phyloP scores from a whole-genome alignment of 352 stramenopile genomes.

The Globisporangium cylindrosporum region DNA sequence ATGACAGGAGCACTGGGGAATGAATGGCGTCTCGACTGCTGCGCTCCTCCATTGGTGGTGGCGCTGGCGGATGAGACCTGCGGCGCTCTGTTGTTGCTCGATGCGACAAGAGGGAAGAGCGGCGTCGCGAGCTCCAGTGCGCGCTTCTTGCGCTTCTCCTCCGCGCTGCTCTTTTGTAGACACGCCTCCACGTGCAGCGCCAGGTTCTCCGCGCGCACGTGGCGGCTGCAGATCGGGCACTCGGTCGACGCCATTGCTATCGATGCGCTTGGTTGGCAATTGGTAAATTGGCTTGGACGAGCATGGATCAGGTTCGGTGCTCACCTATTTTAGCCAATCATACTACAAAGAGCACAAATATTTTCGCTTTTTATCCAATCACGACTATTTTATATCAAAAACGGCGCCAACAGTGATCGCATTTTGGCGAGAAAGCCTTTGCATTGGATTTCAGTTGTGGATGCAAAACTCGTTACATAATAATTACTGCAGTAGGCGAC shows the following conservation, averaged over 20 bases:
- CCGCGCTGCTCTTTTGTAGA: conserved; percentile 26
- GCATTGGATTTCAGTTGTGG: background rate
- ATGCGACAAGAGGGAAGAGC: conserved; percentile 11
- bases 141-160: conserved; percentile 25
- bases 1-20: background rate
- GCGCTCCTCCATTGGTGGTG: background rate
- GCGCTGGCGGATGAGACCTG: background rate
- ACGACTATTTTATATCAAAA: background rate
- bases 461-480: background rate
- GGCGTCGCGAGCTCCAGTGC: conserved; percentile 13
- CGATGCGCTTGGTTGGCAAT: background rate
- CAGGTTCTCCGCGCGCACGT: conserved; percentile 74
- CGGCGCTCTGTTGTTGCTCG: background rate
- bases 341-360: background rate
- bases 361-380: background rate
- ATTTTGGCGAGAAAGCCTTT: background rate
- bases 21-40: conserved; percentile 14
- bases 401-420: background rate
- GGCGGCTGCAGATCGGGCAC: conserved; percentile 77
- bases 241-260: conserved; percentile 30
- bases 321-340: background rate
- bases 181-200: conserved; percentile 71
- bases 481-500: background rate
- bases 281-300: background rate
- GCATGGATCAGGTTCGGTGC: background rate